A percentile compares a stretch with the other conserved stretches of the same genome.
Conservation (phyloP, 2,329 filamentous ascomycete genomes). For the Thelonectria rubi region DNA sequence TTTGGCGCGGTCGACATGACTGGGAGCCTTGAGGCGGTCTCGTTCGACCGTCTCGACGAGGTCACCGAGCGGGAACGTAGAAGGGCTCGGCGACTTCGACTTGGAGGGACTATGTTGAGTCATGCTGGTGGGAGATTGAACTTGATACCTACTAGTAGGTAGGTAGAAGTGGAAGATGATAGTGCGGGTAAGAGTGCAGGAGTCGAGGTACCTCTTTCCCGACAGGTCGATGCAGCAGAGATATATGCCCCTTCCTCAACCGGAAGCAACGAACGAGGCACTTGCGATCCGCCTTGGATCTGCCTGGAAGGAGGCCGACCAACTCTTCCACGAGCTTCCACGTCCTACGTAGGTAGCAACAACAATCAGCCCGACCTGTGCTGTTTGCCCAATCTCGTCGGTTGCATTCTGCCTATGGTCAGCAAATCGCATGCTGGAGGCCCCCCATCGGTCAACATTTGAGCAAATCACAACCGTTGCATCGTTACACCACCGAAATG, state of each 20-base stretch:
- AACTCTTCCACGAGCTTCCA: background rate
- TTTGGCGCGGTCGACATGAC: background rate
- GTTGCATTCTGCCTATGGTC: conserved; percentile 11
- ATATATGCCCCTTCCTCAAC: background rate
- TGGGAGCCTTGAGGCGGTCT: conserved; percentile 13
- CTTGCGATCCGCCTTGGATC: background rate
- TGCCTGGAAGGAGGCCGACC: background rate
- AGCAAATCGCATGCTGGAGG: conserved; percentile 35
- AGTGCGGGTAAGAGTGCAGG: no score
- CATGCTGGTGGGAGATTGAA: background rate
- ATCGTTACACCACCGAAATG: conserved; percentile 9
- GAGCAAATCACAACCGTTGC: conserved; percentile 22
- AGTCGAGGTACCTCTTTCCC: no score
- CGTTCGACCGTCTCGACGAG: conserved; percentile 34
- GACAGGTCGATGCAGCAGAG: no score
- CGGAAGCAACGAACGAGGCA: no score
- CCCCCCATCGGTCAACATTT: conserved; percentile 28
- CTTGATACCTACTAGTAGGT: background rate
- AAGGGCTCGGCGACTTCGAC: background rate
- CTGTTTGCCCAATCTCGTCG: conserved; percentile 25
- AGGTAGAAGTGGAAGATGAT: background rate
- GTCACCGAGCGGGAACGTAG: conserved; percentile 35
- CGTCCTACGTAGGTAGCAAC: no score
- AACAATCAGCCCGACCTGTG: background rate
- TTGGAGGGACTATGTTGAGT: background rate